Evolutionary conservation across 768 basidiomycete genomes (phyloP).

Genomic region (Polyporus arcularius): DNA sequence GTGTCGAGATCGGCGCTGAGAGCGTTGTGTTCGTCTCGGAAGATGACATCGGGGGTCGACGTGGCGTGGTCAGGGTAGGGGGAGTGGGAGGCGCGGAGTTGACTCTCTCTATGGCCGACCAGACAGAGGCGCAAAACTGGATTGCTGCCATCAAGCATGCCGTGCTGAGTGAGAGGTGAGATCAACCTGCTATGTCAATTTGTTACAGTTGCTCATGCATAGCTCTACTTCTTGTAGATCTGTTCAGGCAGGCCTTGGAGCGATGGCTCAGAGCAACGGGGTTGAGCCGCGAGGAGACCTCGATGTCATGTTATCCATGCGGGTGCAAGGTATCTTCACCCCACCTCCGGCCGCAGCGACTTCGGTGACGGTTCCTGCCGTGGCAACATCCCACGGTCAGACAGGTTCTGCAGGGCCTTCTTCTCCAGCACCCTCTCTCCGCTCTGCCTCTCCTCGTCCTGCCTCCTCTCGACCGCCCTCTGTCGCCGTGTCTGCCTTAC

Average conservation of each 20-base stretch:
- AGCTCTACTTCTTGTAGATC: conserved; percentile 44
- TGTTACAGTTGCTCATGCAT: conserved; percentile 6
- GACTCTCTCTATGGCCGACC: conserved; percentile 59
- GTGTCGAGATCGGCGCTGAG: conserved; percentile 74
- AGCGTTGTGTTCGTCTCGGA: conserved; percentile 75
- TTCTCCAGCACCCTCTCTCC: conserved; percentile 26
- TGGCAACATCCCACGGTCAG: not conserved
- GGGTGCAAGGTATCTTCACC: conserved; percentile 59
- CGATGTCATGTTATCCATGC: conserved; percentile 83
- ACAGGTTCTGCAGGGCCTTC: conserved; percentile 31
- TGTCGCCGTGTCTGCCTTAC: conserved; percentile 55
- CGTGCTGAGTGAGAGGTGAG: conserved; percentile 70
- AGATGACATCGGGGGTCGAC: conserved; percentile 44
- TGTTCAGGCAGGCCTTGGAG: conserved; percentile 65
- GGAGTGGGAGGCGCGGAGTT: conserved; percentile 44
- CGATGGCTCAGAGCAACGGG: conserved; percentile 40
- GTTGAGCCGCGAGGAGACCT: conserved; percentile 77
- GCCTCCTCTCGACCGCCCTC: conserved; percentile 21
- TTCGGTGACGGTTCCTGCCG: conserved; percentile 7
- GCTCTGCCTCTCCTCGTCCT: conserved; percentile 22
- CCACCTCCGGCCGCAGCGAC: conserved; percentile 26
- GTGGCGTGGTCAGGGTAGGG: conserved; percentile 65
- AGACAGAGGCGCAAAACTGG: conserved; percentile 70
- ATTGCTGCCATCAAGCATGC: conserved; percentile 72
- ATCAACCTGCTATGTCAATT: not conserved